phyloP scores from a whole-genome alignment of 345 rosid genomes.

The Abelmoschus esculentus region DNA sequence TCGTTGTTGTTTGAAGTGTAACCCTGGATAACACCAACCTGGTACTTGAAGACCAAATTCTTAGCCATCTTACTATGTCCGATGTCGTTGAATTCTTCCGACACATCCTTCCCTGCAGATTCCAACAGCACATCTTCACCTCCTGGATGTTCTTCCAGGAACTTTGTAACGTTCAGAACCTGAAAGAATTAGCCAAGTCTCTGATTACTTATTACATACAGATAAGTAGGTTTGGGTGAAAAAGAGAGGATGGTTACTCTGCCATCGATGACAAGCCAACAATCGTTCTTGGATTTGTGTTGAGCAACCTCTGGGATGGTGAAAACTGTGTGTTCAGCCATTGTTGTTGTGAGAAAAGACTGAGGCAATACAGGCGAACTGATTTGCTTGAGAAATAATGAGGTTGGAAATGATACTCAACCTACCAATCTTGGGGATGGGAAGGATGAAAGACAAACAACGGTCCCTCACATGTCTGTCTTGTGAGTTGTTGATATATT shows the following conservation, averaged over 20 bases:
- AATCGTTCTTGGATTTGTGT: constrained; percentile 45
- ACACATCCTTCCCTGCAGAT: constrained; percentile 49
- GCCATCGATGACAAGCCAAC: constrained; percentile 37
- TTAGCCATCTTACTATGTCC: constrained; percentile 57
- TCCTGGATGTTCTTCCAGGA: constrained; percentile 59
- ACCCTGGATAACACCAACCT: constrained; percentile 43
- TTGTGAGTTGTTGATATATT: too few relatives aligned
- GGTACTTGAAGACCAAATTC: constrained; percentile 34
- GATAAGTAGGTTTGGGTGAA: too few relatives aligned
- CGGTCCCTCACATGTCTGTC: too few relatives aligned
- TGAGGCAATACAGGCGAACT: too few relatives aligned
- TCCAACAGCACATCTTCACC: constrained; percentile 56
- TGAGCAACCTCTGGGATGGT: constrained; percentile 38
- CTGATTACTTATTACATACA: too few relatives aligned
- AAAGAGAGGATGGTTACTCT: too few relatives aligned
- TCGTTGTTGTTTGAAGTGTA: constrained; percentile 15
- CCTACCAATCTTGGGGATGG: too few relatives aligned
- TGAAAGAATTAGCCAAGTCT: too few relatives aligned
- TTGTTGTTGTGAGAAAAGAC: background rate
- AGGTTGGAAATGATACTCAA: too few relatives aligned
- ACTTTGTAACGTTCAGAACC: constrained; percentile 48
- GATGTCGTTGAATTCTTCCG: constrained; percentile 35
- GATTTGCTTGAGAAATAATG: too few relatives aligned
- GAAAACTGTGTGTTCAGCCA: constrained; percentile 23
- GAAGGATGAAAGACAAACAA: too few relatives aligned